phyloP scores from a whole-genome alignment of 345 rosid species.

The Gossypium ekmanianum region DNA sequence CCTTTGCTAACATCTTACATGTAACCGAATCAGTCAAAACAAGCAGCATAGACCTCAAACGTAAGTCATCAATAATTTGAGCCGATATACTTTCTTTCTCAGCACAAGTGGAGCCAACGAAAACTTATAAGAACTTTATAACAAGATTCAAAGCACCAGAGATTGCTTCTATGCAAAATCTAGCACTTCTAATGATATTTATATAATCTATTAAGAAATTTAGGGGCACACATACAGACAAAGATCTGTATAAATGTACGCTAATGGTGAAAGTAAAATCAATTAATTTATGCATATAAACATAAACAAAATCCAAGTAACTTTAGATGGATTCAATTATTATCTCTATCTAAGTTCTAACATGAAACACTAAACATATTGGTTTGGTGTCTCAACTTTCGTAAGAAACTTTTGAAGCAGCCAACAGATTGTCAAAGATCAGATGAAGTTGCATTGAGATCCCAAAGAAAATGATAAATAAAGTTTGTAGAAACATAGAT shows the following conservation, averaged over 20 bases:
- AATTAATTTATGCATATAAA: neutral
- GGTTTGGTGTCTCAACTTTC: neutral
- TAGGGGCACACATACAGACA: neutral
- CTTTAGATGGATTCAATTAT: neutral
- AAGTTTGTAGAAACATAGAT: neutral
- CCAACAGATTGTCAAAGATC: neutral
- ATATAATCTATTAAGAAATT: neutral
- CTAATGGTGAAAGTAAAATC: neutral
- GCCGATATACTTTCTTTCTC: neutral
- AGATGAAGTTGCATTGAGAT: slow-evolving; percentile 6
- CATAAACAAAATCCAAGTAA: slow-evolving; percentile 7
- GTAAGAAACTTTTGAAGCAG: neutral
- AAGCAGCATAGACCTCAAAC: neutral
- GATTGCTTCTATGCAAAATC: neutral
- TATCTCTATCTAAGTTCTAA: neutral
- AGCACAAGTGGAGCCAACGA: neutral
- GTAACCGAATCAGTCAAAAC: neutral
- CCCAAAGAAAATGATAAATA: neutral
- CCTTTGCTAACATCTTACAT: neutral
- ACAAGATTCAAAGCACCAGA: neutral
- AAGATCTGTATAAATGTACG: neutral
- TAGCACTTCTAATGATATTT: neutral
- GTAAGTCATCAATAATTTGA: neutral
- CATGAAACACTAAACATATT: neutral
- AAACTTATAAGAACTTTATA: neutral